Conservation (phyloP, 1,139 yeast species). For the Geotrichum carabidarum region DNA sequence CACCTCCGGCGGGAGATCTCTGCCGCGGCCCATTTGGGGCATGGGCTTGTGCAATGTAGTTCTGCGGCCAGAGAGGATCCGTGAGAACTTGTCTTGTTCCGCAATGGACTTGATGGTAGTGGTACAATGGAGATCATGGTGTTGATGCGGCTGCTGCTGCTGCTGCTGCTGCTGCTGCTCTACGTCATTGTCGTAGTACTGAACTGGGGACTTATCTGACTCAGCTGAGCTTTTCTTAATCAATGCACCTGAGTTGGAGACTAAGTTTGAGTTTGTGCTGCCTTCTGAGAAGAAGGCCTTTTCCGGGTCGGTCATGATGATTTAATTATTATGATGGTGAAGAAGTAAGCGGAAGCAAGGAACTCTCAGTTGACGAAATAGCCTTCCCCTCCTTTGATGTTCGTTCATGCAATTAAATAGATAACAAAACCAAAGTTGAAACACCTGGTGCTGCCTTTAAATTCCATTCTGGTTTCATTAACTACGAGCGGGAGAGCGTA, state of each 20-base stretch:
- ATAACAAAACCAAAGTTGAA: no score
- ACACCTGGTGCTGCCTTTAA: no score
- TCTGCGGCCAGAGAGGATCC: slow-evolving; percentile 16
- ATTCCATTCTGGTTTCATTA: no score
- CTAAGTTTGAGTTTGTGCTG: not conserved
- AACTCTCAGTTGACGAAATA: no score
- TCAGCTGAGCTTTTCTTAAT: not conserved
- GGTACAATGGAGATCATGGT: no score
- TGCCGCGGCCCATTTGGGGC: slow-evolving; percentile 43
- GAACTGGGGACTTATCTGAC: not conserved
- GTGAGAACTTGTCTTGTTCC: slow-evolving; percentile 20
- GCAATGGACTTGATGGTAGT: slow-evolving; percentile 9
- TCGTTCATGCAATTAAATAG: no score
- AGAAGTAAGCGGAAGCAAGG: no score
- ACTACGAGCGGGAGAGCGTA: no score
- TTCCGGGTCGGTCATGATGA: not conserved
- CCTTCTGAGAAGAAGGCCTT: not conserved
- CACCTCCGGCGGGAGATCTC: slow-evolving; percentile 46
- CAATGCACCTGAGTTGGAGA: not conserved
- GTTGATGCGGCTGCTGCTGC: not conserved
- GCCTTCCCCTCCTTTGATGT: no score
- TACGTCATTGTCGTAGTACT: slow-evolving; percentile 5
- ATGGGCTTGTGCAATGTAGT: slow-evolving; percentile 2
- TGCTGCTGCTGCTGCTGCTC: not conserved
- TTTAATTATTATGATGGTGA: no score